A percentile compares a stretch with the other conserved stretches of the same genome.
Conservation (phyloP, 2,329 filamentous ascomycete genomes). For the Scleromitrula shiraiana region DNA sequence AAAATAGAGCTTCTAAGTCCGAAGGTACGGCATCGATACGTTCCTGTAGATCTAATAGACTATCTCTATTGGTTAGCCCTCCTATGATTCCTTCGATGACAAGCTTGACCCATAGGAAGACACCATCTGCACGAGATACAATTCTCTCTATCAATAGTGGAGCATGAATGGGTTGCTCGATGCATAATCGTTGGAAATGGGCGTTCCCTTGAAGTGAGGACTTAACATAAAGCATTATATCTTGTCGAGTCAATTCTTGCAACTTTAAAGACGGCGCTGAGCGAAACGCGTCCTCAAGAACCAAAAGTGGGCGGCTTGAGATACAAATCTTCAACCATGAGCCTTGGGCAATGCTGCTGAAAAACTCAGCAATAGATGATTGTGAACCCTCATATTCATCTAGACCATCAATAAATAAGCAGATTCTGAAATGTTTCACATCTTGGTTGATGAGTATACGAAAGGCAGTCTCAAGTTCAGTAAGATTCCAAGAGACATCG, state of each 20-base stretch:
- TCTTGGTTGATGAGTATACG: not conserved
- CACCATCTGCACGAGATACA: constrained; percentile 6
- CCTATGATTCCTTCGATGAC: constrained; percentile 7
- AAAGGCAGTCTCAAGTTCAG: not conserved
- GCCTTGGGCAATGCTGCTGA: not conserved
- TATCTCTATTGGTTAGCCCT: constrained; percentile 14
- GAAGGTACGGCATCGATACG: constrained; percentile 15
- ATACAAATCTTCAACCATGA: constrained; percentile 9
- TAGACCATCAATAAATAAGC: constrained; percentile 1
- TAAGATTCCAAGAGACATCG: not conserved
- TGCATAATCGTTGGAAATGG: not conserved
- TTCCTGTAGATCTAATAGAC: constrained; percentile 13
- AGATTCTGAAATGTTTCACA: not conserved
- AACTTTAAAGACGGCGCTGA: not conserved
- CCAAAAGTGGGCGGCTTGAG: constrained; percentile 7
- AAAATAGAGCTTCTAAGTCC: constrained; percentile 19
- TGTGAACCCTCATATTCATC: constrained; percentile 9
- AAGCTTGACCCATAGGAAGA: constrained; percentile 12
- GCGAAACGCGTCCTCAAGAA: constrained; percentile 8
- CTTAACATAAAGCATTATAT: constrained; percentile 8
- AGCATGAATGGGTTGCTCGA: not conserved
- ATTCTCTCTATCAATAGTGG: not conserved
- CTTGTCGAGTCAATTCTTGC: constrained; percentile 4
- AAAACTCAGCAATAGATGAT: constrained; percentile 3
- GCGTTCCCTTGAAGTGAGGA: not conserved